Evolutionary conservation across 257 asterid species (phyloP).

Genomic region (Fraxinus pennsylvanica): DNA sequence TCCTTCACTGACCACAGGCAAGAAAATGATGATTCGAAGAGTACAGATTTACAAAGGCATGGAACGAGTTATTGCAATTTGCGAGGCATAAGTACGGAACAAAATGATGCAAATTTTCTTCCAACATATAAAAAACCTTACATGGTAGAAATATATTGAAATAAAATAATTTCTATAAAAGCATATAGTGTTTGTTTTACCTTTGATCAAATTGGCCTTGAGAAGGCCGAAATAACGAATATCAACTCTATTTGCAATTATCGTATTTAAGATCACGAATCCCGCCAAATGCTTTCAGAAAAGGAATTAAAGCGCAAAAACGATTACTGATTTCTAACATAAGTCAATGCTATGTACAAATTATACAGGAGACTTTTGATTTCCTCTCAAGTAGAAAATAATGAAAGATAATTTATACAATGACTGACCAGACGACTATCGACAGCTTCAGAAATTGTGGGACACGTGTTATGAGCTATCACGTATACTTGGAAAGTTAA

Average conservation of each 20-base stretch:
- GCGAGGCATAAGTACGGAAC: background rate
- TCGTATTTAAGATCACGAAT: background rate
- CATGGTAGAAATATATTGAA: background rate
- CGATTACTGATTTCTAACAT: background rate
- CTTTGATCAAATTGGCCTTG: background rate
- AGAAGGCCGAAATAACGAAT: background rate
- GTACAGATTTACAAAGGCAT: background rate
- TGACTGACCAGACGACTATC: background rate
- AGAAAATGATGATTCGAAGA: background rate
- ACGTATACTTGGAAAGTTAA: slow-evolving; percentile 65
- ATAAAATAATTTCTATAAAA: too few relatives aligned
- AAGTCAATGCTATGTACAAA: slow-evolving; percentile 15
- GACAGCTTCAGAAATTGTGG: background rate
- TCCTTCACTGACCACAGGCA: background rate
- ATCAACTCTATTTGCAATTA: background rate
- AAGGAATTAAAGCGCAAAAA: background rate
- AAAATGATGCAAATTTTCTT: background rate
- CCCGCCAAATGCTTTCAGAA: background rate
- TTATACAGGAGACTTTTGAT: background rate
- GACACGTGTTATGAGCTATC: slow-evolving; percentile 37
- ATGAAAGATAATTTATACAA: background rate
- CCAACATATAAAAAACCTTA: background rate
- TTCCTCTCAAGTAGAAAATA: background rate
- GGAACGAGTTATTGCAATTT: too few relatives aligned
- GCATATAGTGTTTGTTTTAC: background rate